Evolutionary conservation across 1,139 yeast species (phyloP), one percentile per base, ranked within the genome.

Genomic region (Yamadazyma friedrichii): DNA sequence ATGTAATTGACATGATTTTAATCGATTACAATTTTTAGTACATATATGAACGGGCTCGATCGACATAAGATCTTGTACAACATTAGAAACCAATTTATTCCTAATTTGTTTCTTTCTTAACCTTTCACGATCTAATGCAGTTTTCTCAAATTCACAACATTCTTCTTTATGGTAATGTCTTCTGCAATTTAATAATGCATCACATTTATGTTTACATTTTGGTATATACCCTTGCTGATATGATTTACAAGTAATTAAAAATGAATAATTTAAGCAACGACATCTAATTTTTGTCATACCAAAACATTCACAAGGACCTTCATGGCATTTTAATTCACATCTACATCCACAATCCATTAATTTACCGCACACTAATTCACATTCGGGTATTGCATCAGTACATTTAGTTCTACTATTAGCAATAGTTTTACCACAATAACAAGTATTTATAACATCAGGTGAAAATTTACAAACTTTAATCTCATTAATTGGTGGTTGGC

Each of bases 1-100:
- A 57, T 89, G 98, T 33, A 61, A 60, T 0, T 93, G 94, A 64
- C 97, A 89, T 24, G 80, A 61, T 42, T 87, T 70, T 46, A 76
- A 57, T 47, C 80, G 70, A 55, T 81, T 82, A 62, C 98, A 89
- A 1, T 76, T 73, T 43, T 73, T 73, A 5, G 87, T 74, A 64
- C 98, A 89, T 11, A 87, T 74, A 61, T 89, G 98, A 4, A 70
- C 74, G 0, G 91, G 82, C 56, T 89, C 96, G 28, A 86, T 78
- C 9, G 76, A 65, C 59, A 82, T 74, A 31, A 80, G 72, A 40
- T 69, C 74, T 17, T 46, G 37, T 17, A 30, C 37, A 32, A 62
- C 54, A 44, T 58, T 62, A 24, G 59, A 62, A 44, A 60, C 59
- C 36, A 61, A 64, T 56, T 61, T 67, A 58, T 64, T 81, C 45